phyloP scores from a whole-genome alignment of 495 filamentous ascomycete species.

The Penicillium desertorum region DNA sequence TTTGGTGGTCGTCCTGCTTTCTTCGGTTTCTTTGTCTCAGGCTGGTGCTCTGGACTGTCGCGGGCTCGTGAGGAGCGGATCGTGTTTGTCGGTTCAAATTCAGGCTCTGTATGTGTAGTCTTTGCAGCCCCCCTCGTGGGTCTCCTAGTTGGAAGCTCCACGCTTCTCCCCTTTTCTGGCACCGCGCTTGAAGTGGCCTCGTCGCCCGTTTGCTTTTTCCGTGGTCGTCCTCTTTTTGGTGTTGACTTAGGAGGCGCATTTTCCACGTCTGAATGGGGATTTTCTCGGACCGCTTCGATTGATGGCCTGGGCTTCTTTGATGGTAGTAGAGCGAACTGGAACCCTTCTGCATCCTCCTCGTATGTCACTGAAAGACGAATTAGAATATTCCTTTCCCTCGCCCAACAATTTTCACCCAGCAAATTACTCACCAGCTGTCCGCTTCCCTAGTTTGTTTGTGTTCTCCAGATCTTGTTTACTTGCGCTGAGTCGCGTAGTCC shows the following conservation, averaged over 20 bases:
- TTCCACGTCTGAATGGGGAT: constrained; percentile 28
- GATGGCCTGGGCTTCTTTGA: constrained; percentile 44
- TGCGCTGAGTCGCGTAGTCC: constrained; percentile 43
- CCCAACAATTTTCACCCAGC: not conserved
- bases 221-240: constrained; percentile 40
- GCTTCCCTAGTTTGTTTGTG: constrained; percentile 37
- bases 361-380: constrained; percentile 36
- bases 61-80: constrained; percentile 32
- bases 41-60: constrained; percentile 26
- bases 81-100: constrained; percentile 21
- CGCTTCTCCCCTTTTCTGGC: constrained; percentile 26
- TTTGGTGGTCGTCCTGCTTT: constrained; percentile 31
- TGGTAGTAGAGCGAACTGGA: constrained; percentile 52
- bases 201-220: constrained; percentile 40
- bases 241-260: constrained; percentile 35
- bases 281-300: constrained; percentile 28
- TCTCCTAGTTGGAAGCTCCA: constrained; percentile 28
- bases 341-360: constrained; percentile 57
- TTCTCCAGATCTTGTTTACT: constrained; percentile 39
- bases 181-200: constrained; percentile 17
- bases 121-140: constrained; percentile 26
- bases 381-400: constrained; percentile 17
- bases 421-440: constrained; percentile 46
- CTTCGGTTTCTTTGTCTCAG: constrained; percentile 37
- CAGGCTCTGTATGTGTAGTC: constrained; percentile 18